phyloP scores from a whole-genome alignment of 2,329 filamentous ascomycete genomes.

The Malbranchea zuffiana region DNA sequence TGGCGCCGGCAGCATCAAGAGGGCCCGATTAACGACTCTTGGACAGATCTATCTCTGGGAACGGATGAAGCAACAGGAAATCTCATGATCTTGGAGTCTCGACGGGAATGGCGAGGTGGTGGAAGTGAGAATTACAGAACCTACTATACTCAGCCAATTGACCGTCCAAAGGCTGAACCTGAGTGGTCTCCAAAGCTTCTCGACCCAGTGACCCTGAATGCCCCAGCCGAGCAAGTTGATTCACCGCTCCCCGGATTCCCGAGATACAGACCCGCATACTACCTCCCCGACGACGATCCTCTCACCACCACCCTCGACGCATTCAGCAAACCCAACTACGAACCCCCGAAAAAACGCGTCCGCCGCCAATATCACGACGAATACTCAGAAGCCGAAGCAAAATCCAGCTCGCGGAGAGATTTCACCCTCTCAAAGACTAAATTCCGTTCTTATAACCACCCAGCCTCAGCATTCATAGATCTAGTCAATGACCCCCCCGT shows the following conservation, averaged over 20 bases:
- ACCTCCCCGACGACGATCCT: slow-evolving; percentile 21
- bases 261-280: slow-evolving; percentile 12
- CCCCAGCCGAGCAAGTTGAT: background rate
- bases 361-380: slow-evolving; percentile 32
- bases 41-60: slow-evolving; percentile 55
- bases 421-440: slow-evolving; percentile 38
- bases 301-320: slow-evolving; percentile 21
- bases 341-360: slow-evolving; percentile 29
- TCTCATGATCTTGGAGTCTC: slow-evolving; percentile 54
- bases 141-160: slow-evolving; percentile 48
- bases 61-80: slow-evolving; percentile 49
- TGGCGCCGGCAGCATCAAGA: slow-evolving; percentile 59
- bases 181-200: slow-evolving; percentile 4
- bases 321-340: slow-evolving; percentile 24
- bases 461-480: slow-evolving; percentile 33
- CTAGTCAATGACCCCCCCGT: slow-evolving; percentile 32
- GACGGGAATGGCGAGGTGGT: slow-evolving; percentile 54
- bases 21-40: slow-evolving; percentile 62
- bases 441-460: slow-evolving; percentile 33
- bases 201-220: slow-evolving; percentile 2
- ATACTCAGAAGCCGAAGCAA: slow-evolving; percentile 21
- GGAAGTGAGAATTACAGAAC: slow-evolving; percentile 51
- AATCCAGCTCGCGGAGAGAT: slow-evolving; percentile 22
- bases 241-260: slow-evolving; percentile 11
- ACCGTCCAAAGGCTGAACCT: slow-evolving; percentile 15